A percentile compares a stretch with the other conserved stretches of the same genome.
phyloP scores from a whole-genome alignment of 2,329 filamentous ascomycete genomes.

The Metarhizium humberi region DNA sequence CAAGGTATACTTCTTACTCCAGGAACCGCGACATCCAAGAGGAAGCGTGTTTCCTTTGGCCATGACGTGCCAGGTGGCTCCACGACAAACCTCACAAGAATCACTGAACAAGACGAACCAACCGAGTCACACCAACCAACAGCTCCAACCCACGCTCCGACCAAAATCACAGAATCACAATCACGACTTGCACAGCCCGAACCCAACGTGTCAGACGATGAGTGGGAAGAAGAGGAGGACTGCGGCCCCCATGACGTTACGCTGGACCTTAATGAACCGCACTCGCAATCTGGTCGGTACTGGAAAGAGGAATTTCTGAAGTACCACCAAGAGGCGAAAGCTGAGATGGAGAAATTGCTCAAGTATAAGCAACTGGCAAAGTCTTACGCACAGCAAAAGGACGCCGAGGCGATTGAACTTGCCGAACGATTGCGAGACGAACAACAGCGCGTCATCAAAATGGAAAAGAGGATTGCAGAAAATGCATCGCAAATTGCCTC shows the following conservation, averaged over 20 bases:
- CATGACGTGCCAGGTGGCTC: constrained; percentile 35
- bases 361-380: constrained; percentile 74
- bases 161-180: not conserved
- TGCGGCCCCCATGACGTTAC: constrained; percentile 52
- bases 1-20: constrained; percentile 55
- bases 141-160: constrained; percentile 17
- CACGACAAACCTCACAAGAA: constrained; percentile 6
- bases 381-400: constrained; percentile 69
- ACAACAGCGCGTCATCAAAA: constrained; percentile 51
- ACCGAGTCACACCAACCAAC: constrained; percentile 31
- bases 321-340: constrained; percentile 63
- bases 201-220: constrained; percentile 27
- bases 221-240: constrained; percentile 31
- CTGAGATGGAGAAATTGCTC: constrained; percentile 68
- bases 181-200: not conserved
- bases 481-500: constrained; percentile 46
- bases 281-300: constrained; percentile 66
- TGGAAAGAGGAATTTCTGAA: constrained; percentile 72
- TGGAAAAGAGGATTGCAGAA: constrained; percentile 54
- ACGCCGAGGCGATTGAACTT: constrained; percentile 59
- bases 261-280: constrained; percentile 62
- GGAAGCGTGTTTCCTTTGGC: constrained; percentile 58
- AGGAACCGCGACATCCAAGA: constrained; percentile 48
- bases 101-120: constrained; percentile 33
- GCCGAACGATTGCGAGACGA: constrained; percentile 58